A percentile compares a stretch with the other conserved stretches of the same genome.
phyloP scores from a whole-genome alignment of 1,284 basidiomycete genomes.

The Pulveroboletus sp. region DNA sequence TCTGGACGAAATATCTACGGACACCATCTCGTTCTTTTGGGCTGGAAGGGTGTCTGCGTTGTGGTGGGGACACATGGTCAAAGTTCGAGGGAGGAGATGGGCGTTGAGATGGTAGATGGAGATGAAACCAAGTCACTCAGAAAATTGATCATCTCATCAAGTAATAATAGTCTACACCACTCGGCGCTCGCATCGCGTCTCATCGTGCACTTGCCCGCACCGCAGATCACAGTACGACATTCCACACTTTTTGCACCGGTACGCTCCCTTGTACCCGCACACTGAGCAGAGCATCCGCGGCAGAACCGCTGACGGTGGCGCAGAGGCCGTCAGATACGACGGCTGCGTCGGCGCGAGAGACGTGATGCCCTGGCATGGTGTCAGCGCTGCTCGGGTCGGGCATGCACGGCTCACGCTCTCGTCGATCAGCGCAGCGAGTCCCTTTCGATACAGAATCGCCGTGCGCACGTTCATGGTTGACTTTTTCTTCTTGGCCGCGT shows the following conservation, averaged over 20 bases:
- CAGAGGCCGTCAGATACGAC: conserved; percentile 58
- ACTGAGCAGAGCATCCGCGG: conserved; percentile 62
- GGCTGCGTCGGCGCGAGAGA: conserved; percentile 51
- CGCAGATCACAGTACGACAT: conserved; percentile 60
- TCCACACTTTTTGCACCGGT: conserved; percentile 60
- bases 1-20: conserved; percentile 14
- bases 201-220: conserved; percentile 57
- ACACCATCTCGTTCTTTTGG: conserved; percentile 27
- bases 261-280: conserved; percentile 68
- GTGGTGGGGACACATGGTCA: conserved; percentile 25
- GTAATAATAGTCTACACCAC: conserved; percentile 39
- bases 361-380: conserved; percentile 52
- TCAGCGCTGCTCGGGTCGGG: background rate
- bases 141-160: background rate
- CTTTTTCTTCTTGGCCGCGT: conserved; percentile 62
- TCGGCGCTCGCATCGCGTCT: conserved; percentile 62
- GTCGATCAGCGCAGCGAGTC: conserved; percentile 66
- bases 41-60: conserved; percentile 12
- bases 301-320: conserved; percentile 50
- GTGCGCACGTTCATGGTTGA: conserved; percentile 78
- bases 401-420: conserved; percentile 61
- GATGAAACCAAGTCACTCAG: conserved; percentile 3
- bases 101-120: background rate
- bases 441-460: conserved; percentile 79
- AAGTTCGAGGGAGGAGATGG: background rate